Percentiles rank a stretch among this genome's conserved stretches.
Conservation (phyloP, 306 rosid species). For the Prunus campanulata region DNA sequence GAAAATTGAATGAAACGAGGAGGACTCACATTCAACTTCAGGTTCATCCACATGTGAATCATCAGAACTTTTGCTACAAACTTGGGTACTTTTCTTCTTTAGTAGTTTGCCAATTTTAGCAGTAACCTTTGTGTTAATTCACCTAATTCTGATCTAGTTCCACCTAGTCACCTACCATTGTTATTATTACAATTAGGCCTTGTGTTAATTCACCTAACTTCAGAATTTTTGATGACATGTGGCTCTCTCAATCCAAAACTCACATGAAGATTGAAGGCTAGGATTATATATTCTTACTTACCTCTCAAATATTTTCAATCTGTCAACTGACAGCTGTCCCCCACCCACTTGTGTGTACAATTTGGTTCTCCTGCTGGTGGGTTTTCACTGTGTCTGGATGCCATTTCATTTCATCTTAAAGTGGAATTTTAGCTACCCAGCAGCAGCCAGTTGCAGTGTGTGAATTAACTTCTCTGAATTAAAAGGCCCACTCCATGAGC, state of each 20-base stretch:
- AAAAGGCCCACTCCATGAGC: not conserved
- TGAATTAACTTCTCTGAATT: slow-evolving; percentile 16
- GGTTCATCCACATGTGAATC: slow-evolving; percentile 1
- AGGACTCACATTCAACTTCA: slow-evolving; percentile 20
- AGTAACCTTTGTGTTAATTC: slow-evolving; percentile 12
- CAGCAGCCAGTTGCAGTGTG: slow-evolving; percentile 33
- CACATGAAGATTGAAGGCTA: not conserved
- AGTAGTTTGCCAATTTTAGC: not conserved
- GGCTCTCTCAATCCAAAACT: slow-evolving; percentile 15
- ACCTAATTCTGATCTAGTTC: not conserved
- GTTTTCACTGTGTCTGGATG: slow-evolving; percentile 37
- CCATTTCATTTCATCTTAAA: slow-evolving; percentile 16
- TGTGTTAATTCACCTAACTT: slow-evolving; percentile 19
- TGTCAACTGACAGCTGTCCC: slow-evolving; percentile 38
- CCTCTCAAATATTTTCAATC: slow-evolving; percentile 20
- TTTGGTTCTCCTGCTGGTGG: slow-evolving; percentile 29
- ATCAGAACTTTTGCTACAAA: not conserved
- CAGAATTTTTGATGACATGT: slow-evolving; percentile 11
- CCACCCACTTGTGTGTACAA: slow-evolving; percentile 25
- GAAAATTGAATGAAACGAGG: slow-evolving; percentile 9
- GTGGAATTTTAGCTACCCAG: slow-evolving; percentile 27
- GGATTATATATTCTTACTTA: slow-evolving; percentile 21
- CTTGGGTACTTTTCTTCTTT: not conserved
- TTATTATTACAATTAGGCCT: not conserved
- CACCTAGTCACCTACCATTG: slow-evolving; percentile 2